phyloP scores from a whole-genome alignment of 1,139 yeast genomes.

The Lodderomyces beijingensis region DNA sequence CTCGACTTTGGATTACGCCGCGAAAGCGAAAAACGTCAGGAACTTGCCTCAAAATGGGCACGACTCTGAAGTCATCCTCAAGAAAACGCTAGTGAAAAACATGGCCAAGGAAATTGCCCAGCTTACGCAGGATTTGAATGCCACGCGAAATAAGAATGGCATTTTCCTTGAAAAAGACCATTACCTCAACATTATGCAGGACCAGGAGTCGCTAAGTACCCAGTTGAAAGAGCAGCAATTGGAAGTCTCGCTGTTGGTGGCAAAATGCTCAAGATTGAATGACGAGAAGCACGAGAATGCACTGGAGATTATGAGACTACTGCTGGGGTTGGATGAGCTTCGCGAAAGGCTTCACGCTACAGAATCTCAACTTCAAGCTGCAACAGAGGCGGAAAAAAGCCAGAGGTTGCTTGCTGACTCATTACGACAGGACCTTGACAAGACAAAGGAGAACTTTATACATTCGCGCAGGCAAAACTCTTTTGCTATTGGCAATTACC shows the following conservation, averaged over 20 bases:
- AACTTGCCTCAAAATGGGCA: constrained; percentile 61
- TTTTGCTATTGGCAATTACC: too few relatives aligned
- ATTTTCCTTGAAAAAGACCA: constrained; percentile 57
- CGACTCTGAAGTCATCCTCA: constrained; percentile 52
- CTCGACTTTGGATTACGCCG: constrained; percentile 82
- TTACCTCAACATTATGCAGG: constrained; percentile 45
- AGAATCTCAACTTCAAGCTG: background rate
- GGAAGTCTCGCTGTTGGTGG: constrained; percentile 12
- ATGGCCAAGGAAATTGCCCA: constrained; percentile 54
- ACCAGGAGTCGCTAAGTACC: constrained; percentile 23
- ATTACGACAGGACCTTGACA: too few relatives aligned
- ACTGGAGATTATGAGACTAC: constrained; percentile 1
- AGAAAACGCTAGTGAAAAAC: constrained; percentile 55
- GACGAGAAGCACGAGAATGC: constrained; percentile 3
- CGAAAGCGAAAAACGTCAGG: constrained; percentile 72
- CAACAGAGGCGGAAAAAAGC: too few relatives aligned
- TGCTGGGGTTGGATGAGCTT: too few relatives aligned
- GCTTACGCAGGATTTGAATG: constrained; percentile 53
- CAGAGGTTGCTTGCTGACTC: too few relatives aligned
- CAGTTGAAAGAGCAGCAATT: constrained; percentile 20
- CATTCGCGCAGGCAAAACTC: too few relatives aligned
- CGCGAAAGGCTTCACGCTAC: too few relatives aligned
- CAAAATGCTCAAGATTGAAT: constrained; percentile 13
- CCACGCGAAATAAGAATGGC: constrained; percentile 62
- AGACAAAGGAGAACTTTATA: too few relatives aligned